These are phyloP conservation scores for Thelonectria discophora DNA, from an alignment of 2,329 filamentous ascomycete genomes.

Conservation along the genomic window DNA sequence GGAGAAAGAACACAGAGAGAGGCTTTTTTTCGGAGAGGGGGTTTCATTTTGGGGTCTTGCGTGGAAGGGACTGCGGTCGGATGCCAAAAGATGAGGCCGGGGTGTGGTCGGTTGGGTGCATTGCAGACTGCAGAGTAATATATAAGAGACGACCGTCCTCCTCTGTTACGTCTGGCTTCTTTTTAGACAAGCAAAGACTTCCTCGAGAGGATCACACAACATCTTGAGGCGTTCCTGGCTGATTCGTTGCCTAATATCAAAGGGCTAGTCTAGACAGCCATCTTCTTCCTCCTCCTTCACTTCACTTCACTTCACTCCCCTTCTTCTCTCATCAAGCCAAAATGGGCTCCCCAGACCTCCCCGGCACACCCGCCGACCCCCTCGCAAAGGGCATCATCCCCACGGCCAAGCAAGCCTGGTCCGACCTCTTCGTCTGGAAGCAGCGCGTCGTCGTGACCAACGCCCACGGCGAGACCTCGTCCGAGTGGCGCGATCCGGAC, in stretches of 20 bases:
- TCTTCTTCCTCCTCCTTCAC: background rate
- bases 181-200: background rate
- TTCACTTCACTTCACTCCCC: conserved; percentile 3
- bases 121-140: background rate
- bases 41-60: conserved; percentile 14
- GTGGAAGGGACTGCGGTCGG: background rate
- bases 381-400: conserved; percentile 71
- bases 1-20: background rate
- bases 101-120: too few species aligned
- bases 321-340: background rate
- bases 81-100: background rate
- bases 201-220: background rate
- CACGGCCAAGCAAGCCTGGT: conserved; percentile 70
- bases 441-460: conserved; percentile 75
- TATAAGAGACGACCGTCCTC: background rate
- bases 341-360: conserved; percentile 10
- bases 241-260: background rate
- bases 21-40: conserved; percentile 6
- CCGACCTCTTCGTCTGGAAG: conserved; percentile 77
- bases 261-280: background rate
- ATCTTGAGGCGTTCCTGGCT: background rate
- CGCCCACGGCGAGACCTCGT: conserved; percentile 69
- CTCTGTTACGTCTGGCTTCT: background rate
- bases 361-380: conserved; percentile 68
- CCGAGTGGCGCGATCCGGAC: conserved; percentile 74